Conservation (phyloP, 78 protist genomes). For the Protostelium mycophagum region DNA sequence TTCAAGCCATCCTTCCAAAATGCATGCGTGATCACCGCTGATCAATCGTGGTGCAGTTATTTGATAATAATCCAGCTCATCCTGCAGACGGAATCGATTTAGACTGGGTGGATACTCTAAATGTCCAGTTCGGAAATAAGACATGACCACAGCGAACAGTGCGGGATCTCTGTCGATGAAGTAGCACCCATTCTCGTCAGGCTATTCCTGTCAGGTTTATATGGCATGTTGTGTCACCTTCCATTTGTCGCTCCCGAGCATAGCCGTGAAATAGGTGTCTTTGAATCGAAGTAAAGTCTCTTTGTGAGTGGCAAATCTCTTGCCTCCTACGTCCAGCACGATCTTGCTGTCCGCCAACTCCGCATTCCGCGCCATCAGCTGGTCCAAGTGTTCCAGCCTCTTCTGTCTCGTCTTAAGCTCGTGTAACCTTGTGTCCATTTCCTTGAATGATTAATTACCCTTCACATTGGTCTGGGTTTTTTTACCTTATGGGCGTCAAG, state of each 20-base stretch:
- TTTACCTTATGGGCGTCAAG: too few relatives aligned
- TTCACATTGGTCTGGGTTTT: too few relatives aligned
- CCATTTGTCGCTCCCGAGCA: background rate
- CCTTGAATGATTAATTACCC: too few relatives aligned
- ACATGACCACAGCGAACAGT: background rate
- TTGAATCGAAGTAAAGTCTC: background rate
- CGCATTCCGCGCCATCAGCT: too few relatives aligned
- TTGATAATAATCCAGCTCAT: background rate
- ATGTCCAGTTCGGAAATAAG: background rate
- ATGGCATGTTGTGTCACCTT: background rate
- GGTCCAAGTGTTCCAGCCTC: background rate
- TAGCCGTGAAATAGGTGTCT: background rate
- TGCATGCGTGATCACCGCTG: background rate
- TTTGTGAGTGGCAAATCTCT: background rate
- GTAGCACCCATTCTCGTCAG: background rate
- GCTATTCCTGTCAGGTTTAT: background rate
- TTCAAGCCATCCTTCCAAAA: background rate
- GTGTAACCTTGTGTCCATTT: too few relatives aligned
- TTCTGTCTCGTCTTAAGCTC: too few relatives aligned
- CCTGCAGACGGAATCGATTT: background rate
- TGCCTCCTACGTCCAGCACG: background rate
- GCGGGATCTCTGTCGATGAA: background rate
- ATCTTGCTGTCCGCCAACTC: background rate
- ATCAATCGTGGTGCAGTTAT: background rate
- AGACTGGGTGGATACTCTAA: background rate